A percentile compares a stretch with the other conserved stretches of the same genome.
phyloP scores from a whole-genome alignment of 495 filamentous ascomycete genomes.

The Amphirosellinia nigrospora region DNA sequence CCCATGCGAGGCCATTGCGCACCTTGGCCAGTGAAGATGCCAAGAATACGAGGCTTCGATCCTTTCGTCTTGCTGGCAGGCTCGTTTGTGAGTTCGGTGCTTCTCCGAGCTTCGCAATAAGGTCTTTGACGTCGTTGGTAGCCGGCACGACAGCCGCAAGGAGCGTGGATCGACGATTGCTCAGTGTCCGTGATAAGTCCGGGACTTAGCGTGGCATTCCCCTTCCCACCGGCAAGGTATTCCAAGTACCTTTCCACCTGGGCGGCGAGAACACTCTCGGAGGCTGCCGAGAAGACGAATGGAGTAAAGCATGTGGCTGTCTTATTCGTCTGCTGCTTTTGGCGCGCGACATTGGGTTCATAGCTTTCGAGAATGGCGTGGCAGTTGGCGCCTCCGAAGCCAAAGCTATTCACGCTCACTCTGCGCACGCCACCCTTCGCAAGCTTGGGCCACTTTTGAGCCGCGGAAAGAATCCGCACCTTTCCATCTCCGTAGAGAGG shows the following conservation, averaged over 20 bases:
- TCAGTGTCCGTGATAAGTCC: not conserved
- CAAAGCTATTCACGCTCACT: not conserved
- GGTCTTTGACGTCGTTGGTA: not conserved
- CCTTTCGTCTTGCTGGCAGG: not conserved
- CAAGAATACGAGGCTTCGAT: too few species aligned
- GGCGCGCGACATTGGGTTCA: too few species aligned
- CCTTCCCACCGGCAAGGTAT: not conserved
- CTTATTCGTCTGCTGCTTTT: too few species aligned
- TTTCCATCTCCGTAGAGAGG: too few species aligned
- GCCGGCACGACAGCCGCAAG: not conserved
- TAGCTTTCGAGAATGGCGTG: conserved; percentile 25
- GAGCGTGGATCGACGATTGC: not conserved
- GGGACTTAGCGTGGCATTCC: not conserved
- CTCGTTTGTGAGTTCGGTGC: not conserved
- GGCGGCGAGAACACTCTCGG: not conserved
- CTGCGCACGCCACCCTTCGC: too few species aligned
- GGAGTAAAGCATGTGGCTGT: not conserved
- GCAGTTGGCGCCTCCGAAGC: conserved; percentile 2
- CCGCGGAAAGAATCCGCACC: too few species aligned
- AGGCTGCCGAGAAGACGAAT: conserved; percentile 22
- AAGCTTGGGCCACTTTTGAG: too few species aligned
- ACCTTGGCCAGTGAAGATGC: conserved; percentile 38
- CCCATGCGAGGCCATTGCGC: conserved; percentile 35
- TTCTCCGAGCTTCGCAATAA: not conserved
- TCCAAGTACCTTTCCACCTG: not conserved